Conservation (phyloP, 352 stramenopile genomes). For the Globisporangium middletonii region DNA sequence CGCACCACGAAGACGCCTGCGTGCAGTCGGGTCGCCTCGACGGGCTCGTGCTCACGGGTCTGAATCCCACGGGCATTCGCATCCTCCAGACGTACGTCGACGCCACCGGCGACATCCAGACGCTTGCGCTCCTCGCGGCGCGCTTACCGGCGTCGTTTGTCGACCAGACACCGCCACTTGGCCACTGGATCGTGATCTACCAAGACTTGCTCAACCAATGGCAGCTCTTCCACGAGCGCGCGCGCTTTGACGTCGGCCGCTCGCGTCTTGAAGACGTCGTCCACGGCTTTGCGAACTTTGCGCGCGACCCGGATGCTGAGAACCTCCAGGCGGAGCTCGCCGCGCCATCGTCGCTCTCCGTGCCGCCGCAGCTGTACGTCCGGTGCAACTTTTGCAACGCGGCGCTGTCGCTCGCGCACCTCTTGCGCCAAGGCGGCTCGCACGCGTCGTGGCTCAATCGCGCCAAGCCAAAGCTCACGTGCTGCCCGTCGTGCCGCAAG, state of each 20-base stretch:
- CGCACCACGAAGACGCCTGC: conserved; percentile 74
- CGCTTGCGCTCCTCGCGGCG: conserved; percentile 79
- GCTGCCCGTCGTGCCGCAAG: conserved; percentile 90
- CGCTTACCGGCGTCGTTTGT: conserved; percentile 51
- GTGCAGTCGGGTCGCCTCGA: conserved; percentile 82
- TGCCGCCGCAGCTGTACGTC: conserved; percentile 89
- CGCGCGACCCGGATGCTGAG: conserved; percentile 37
- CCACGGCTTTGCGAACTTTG: conserved; percentile 65
- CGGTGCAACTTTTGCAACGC: conserved; percentile 94
- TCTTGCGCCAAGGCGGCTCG: conserved; percentile 86
- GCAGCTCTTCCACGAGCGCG: conserved; percentile 91
- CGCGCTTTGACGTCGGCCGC: conserved; percentile 90
- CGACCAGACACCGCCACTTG: conserved; percentile 49
- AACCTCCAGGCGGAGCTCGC: conserved; percentile 38
- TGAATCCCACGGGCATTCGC: conserved; percentile 75
- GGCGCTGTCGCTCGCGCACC: conserved; percentile 83
- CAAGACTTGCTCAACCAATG: conserved; percentile 90
- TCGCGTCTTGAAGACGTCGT: conserved; percentile 85
- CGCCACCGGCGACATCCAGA: conserved; percentile 88
- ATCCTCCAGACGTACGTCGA: conserved; percentile 92
- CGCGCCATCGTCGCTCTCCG: conserved; percentile 40
- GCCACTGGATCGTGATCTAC: conserved; percentile 91
- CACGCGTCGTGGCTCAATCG: conserved; percentile 86
- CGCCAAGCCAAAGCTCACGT: conserved; percentile 88
- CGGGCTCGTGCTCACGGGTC: conserved; percentile 86